Evolutionary conservation across 2,329 filamentous ascomycete species (phyloP).

Genomic region (Ophiostoma pallidulum): DNA sequence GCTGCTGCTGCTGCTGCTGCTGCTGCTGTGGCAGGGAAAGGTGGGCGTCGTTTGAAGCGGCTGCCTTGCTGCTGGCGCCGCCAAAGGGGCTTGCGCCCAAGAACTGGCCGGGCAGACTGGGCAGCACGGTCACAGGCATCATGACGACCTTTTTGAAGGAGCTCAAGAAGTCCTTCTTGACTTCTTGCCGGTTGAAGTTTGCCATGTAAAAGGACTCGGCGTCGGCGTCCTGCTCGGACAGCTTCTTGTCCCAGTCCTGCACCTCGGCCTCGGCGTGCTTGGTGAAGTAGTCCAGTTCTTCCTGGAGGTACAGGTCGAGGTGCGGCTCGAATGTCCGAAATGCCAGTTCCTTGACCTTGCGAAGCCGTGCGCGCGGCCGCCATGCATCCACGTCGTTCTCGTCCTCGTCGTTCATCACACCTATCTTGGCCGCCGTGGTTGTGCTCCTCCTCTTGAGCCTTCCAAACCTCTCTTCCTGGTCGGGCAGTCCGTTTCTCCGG

Average conservation of each 20-base stretch:
- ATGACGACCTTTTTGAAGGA: constrained; percentile 99
- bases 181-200: constrained; percentile 85
- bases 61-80: constrained; percentile 16
- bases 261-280: constrained; percentile 69
- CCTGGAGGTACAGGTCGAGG: constrained; percentile 84
- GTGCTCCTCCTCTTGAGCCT: constrained; percentile 1
- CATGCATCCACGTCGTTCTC: constrained; percentile 8
- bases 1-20: background rate
- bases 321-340: constrained; percentile 78
- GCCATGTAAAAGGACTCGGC: constrained; percentile 94
- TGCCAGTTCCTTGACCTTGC: constrained; percentile 56
- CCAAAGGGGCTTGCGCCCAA: constrained; percentile 47
- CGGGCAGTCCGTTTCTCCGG: no score
- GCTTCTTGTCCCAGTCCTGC: constrained; percentile 77
- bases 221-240: constrained; percentile 81
- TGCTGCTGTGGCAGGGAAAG: background rate
- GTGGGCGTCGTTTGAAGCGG: background rate
- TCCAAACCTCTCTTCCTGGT: constrained; percentile 36
- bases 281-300: constrained; percentile 82
- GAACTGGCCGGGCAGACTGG: constrained; percentile 54
- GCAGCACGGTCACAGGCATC: constrained; percentile 91
- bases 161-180: constrained; percentile 90
- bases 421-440: background rate
- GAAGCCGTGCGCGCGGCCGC: constrained; percentile 10
- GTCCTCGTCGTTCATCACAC: background rate